A percentile compares a stretch with the other conserved stretches of the same genome.
phyloP scores from a whole-genome alignment of 306 rosid species.

The Mimosa pudica region DNA sequence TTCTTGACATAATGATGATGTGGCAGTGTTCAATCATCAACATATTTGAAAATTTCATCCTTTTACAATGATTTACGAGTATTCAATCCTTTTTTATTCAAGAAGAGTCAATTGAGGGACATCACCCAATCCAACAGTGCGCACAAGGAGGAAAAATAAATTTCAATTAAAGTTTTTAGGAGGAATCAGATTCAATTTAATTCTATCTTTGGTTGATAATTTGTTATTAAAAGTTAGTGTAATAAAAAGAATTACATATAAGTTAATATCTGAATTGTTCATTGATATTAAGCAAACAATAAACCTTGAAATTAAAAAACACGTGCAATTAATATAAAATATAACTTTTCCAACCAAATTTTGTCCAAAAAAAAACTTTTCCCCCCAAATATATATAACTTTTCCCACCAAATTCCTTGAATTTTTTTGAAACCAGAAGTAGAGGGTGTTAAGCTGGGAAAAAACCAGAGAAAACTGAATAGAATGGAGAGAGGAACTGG shows the following conservation, averaged over 20 bases:
- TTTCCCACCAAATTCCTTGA: too few relatives aligned
- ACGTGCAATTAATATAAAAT: too few relatives aligned
- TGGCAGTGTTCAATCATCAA: neutral
- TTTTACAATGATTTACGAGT: neutral
- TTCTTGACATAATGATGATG: neutral
- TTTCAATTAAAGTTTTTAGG: neutral
- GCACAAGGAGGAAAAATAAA: neutral
- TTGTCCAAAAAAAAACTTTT: too few relatives aligned
- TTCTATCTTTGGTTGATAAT: neutral
- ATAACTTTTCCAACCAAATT: too few relatives aligned
- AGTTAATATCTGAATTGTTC: neutral
- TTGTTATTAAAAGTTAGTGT: too few relatives aligned
- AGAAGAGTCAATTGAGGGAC: neutral
- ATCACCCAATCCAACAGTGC: neutral
- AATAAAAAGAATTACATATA: neutral
- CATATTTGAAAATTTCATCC: neutral
- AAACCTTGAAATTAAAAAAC: neutral
- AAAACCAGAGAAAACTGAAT: neutral
- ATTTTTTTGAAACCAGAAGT: neutral
- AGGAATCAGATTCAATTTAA: neutral
- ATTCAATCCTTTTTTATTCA: neutral
- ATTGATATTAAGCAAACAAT: neutral
- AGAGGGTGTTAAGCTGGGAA: neutral
- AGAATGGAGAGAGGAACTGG: neutral
- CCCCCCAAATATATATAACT: too few relatives aligned